phyloP scores from a whole-genome alignment of 2,329 filamentous ascomycete species.

The Pseudogymnoascus sp. region DNA sequence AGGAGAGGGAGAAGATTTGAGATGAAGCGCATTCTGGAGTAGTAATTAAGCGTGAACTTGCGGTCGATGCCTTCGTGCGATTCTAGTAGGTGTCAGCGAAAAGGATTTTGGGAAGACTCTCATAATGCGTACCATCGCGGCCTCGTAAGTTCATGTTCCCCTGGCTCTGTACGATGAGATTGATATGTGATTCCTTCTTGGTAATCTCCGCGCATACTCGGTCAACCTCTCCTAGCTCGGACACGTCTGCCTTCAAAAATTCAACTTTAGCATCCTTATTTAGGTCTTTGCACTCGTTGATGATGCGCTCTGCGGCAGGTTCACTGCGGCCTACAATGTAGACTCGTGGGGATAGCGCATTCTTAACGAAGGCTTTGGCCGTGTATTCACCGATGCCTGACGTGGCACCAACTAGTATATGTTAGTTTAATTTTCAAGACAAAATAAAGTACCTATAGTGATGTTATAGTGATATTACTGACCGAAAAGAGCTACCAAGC shows the following conservation, averaged over 20 bases:
- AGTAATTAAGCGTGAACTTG: slow-evolving; percentile 34
- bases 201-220: slow-evolving; percentile 41
- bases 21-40: slow-evolving; percentile 50
- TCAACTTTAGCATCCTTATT: slow-evolving; percentile 38
- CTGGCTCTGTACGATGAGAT: slow-evolving; percentile 46
- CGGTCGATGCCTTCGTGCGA: slow-evolving; percentile 22
- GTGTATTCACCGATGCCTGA: slow-evolving; percentile 43
- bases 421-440: not conserved
- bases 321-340: slow-evolving; percentile 42
- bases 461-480: not conserved
- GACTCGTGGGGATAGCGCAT: slow-evolving; percentile 33
- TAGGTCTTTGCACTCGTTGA: slow-evolving; percentile 33
- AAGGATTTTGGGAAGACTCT: not conserved
- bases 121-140: slow-evolving; percentile 17
- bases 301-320: slow-evolving; percentile 33
- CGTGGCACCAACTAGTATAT: slow-evolving; percentile 34
- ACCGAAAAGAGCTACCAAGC: slow-evolving; percentile 25
- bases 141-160: slow-evolving; percentile 34
- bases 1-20: slow-evolving; percentile 50
- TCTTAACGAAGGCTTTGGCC: slow-evolving; percentile 36
- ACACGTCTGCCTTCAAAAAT: slow-evolving; percentile 40
- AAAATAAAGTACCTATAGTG: not conserved
- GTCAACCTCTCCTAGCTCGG: slow-evolving; percentile 41
- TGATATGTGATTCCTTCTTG: slow-evolving; percentile 42
- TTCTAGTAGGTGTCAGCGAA: slow-evolving; percentile 14